Evolutionary conservation across 164 flowering plant genomes (phyloP), one percentile per base, ranked within the genome.

Genomic region (Stephania japonica): DNA sequence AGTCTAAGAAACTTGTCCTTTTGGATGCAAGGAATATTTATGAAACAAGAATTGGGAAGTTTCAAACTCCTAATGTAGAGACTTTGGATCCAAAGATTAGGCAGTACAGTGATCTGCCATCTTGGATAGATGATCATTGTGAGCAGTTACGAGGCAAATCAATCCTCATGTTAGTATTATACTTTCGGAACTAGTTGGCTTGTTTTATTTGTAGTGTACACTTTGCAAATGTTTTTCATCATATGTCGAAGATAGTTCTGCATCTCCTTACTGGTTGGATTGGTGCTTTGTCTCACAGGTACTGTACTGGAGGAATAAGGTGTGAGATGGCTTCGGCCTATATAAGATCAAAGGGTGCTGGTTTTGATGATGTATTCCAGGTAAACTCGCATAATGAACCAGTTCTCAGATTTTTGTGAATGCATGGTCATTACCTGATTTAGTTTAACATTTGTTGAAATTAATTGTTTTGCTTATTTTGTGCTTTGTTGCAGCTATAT

Each of bases 261-360:
- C 61, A 4, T 0, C 18, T 53, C 18, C 14, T 53, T 19, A 53
- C 61, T 65, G 41, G 42, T 11, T 8, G 19, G 0, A n/a, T 43
- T 53, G 66, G 10, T 69, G n/a, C 77, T 77, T 21, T 70, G 24
- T 76, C 8, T 42, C 78, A 70, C 77, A 94, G 99, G 99, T 95
- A 95, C 70, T 95, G 99, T 73, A 95, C 99, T 72, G 99, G 99
- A 47, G 99, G 99, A 76, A 95, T 95, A 81, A 84, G 99, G 75
- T 95, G 99, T 81, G 99, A 95, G 84, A 95, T 91, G 97, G 98
- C 99, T 71, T 95, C 99, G 13, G 97, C 99, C 9, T 95, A 92
- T 81, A 86, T 95, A 67, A 85, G 81, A 80, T 90, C 93, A 14
- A 92, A 95, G 83, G 99, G 99, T 78, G 84, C 83, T 82, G 98